Base-by-base conservation (phyloP, 257 asterid genomes). In the Solanum virginianum region DNA sequence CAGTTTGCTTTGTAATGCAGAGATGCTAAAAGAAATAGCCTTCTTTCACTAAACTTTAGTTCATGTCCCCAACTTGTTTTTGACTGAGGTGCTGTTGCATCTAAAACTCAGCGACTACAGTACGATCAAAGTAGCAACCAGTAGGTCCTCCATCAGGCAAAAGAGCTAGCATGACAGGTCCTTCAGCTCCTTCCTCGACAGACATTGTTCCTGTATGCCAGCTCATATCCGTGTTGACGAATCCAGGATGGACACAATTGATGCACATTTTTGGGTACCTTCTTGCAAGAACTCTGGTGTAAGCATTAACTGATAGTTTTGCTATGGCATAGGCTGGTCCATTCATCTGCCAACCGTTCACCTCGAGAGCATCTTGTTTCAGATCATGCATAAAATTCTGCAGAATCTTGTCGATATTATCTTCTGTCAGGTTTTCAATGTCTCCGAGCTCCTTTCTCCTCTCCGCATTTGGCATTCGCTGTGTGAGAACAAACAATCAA, bases 171-270 rank as follows among this genome's bases (percentile, higher is more conserved):
- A 87, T 89, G 4, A 94, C 95, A 11, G 97, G 83, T 36, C 97
- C 98, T 85, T 87, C 84, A 32, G 97, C 97, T 55, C 98, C 98
- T 84, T 93, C 94, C 84, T 91, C 88, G 24, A 89, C 89, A 9
- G 94, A 84, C 93, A 89, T 36, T 2, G 91, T 85, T 59, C 96
- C 97, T 0, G 96, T 93, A 36, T 80, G 89, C 95, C 95, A 94
- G 71, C 90, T 93, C 36, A 93, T 80, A 69, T 95, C 98, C 1
- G 98, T 95, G 39, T 91, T 75, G 3, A 95, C 97, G 41, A 84
- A 92, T 18, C 98, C 97, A 4, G 98, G 98, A 85, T 94, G 98
- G 16, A 92, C 96, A 57, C 97, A 93, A 71, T 95, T 95, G 81
- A 94, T 85, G 59, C 91, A 86, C 94, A 95, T 94, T n/a, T 85